Evolutionary conservation across 1,139 yeast species (phyloP).

Genomic region (Suhomyces bribrorum): DNA sequence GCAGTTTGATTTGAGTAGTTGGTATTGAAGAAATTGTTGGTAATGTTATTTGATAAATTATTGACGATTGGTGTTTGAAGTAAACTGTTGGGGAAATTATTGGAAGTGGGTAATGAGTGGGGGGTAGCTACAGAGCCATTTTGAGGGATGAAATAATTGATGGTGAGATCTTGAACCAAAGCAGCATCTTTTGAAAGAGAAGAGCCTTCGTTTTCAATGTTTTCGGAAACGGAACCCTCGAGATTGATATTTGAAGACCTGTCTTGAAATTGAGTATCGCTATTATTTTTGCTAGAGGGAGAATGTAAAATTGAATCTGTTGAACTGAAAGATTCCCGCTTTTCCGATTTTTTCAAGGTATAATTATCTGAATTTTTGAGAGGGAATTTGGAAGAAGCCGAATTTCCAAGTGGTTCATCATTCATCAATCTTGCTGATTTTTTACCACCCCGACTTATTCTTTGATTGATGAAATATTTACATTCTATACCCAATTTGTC

Average conservation of each 20-base stretch:
- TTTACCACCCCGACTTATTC: conserved; percentile 52
- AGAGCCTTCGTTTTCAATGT: neutral
- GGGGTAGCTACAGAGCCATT: neutral
- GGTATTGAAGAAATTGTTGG: conserved; percentile 37
- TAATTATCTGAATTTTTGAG: neutral
- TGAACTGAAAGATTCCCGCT: conserved; percentile 7
- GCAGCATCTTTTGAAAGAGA: neutral
- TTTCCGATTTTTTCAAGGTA: neutral
- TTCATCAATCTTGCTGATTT: conserved; percentile 21
- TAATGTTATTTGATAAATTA: conserved; percentile 32
- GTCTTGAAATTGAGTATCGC: neutral
- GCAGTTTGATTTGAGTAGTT: conserved; percentile 23
- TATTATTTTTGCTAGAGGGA: neutral
- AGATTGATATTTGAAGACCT: neutral
- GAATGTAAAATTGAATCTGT: conserved; percentile 8
- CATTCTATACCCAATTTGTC: conserved; percentile 45
- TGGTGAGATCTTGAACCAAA: neutral
- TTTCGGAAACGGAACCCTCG: neutral
- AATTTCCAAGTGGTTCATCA: conserved; percentile 5
- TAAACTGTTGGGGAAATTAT: conserved; percentile 4
- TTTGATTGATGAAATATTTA: conserved; percentile 57
- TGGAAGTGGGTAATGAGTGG: conserved; percentile 1
- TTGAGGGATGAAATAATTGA: conserved; percentile 1
- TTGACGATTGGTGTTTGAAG: conserved; percentile 37
- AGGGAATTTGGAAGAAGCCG: neutral